phyloP scores from a whole-genome alignment of 441 rosid genomes.

The Francoa sonchifolia region DNA sequence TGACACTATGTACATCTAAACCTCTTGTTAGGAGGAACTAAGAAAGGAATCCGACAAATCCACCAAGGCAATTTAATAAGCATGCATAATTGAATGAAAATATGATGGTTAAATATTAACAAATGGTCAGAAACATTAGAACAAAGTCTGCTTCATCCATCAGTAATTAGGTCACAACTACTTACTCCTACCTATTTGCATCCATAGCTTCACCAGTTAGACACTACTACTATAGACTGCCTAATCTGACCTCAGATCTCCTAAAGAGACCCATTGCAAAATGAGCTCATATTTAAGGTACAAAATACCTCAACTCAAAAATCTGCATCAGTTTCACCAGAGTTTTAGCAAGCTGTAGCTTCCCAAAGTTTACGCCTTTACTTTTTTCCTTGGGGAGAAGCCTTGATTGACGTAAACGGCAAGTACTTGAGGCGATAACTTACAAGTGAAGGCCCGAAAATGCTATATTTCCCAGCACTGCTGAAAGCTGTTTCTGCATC shows the following conservation, averaged over 20 bases:
- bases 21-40: too few relatives aligned
- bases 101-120: conserved; percentile 1
- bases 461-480: conserved; percentile 57
- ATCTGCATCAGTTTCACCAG: neutral
- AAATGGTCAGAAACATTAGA: conserved; percentile 1
- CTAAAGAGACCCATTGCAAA: neutral
- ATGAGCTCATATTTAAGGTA: neutral
- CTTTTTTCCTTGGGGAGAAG: conserved; percentile 13
- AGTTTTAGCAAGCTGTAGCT: conserved; percentile 6
- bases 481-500: conserved; percentile 70
- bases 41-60: too few relatives aligned
- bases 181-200: conserved; percentile 7
- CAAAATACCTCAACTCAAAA: neutral
- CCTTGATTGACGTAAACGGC: conserved; percentile 13
- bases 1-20: too few relatives aligned
- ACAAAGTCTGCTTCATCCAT: conserved; percentile 3
- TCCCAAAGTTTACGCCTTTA: conserved; percentile 9
- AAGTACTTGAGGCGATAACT: conserved; percentile 57
- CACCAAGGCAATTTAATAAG: too few relatives aligned
- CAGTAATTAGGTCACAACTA: conserved; percentile 3
- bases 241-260: neutral
- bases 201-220: neutral
- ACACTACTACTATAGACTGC: neutral
- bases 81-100: too few relatives aligned
- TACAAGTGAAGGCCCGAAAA: conserved; percentile 61